Base-by-base conservation (phyloP, 257 asterid species). In the Sherardia arvensis region DNA sequence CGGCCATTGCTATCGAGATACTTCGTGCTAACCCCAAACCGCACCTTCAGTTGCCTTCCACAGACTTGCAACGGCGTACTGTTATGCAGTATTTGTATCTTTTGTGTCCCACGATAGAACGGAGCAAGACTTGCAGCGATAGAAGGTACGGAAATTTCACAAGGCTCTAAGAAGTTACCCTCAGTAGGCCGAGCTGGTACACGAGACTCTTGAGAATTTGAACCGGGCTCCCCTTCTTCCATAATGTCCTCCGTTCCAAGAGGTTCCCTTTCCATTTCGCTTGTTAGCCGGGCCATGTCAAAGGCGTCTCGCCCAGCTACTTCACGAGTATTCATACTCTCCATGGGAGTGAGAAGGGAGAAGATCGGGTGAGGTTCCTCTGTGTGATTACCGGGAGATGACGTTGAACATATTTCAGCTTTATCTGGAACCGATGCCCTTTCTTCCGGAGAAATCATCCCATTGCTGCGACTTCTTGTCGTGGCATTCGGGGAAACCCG, bases 401-500 rank as follows among this genome's bases (percentile, higher is more conserved):
- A 59, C 43, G 49, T 51, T 60, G 70, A 59, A 63, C 17, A 29
- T 63, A 61, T 54, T 62, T 65, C 83, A 32, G 66, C 55, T 61
- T 61, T 67, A 68, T 67, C 69, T 77, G 63, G 73, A 61, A 58
- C 74, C 66, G 29, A 60, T 53, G 15, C 62, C 8, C 69, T 68
- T 66, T 67, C 79, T 62, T 71, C 83, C 14, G 59, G 67, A 55
- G 79, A 75, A 63, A 56, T 22, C 73, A 77, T 81, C 54, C 82
- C 87, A 36, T 72, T 81, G 59, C 75, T 74, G 55, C 85, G 92
- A 71, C 87, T 86, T 79, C 96, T 83, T 60, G 98, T 88, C 56
- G 66, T 74, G 5, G 87, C 85, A 62, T 82, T 85, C 53, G 97
- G 96, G 71, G 95, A 84, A 77, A 89, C 81, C 99, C 94, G 84